Conservation (phyloP, 2,329 filamentous ascomycete species). For the Trichocomaceae sp. region DNA sequence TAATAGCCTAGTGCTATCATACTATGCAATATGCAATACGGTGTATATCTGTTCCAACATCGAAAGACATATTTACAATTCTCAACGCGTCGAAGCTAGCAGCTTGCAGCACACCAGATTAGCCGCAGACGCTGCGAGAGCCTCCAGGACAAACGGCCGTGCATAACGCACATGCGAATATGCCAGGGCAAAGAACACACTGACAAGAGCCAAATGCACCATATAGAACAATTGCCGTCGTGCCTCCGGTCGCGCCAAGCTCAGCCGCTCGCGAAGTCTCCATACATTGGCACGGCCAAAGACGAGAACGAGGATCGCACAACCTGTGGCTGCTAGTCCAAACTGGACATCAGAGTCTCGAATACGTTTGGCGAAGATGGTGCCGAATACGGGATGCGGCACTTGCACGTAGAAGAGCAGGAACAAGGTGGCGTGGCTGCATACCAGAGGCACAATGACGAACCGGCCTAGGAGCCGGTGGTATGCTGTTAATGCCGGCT, state of each 20-base stretch:
- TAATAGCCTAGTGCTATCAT: too few relatives aligned
- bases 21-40: too few relatives aligned
- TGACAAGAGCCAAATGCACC: slow-evolving; percentile 49
- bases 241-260: slow-evolving; percentile 19
- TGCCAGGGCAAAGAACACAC: slow-evolving; percentile 42
- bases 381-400: slow-evolving; percentile 29
- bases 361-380: slow-evolving; percentile 48
- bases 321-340: slow-evolving; percentile 46
- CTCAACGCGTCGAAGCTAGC: slow-evolving; percentile 5
- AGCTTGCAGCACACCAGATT: slow-evolving; percentile 32
- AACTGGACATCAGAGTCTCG: slow-evolving; percentile 52
- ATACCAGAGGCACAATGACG: slow-evolving; percentile 45
- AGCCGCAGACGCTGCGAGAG: slow-evolving; percentile 40
- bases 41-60: too few relatives aligned
- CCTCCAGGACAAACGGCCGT: slow-evolving; percentile 48
- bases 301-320: slow-evolving; percentile 43
- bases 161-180: slow-evolving; percentile 53
- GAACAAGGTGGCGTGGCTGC: slow-evolving; percentile 50
- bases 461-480: slow-evolving; percentile 55
- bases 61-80: background rate
- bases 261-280: slow-evolving; percentile 24
- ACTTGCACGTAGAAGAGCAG: slow-evolving; percentile 51
- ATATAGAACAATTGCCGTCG: slow-evolving; percentile 48
- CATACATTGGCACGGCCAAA: slow-evolving; percentile 41
- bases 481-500: slow-evolving; percentile 50